Evolutionary conservation across 2,329 filamentous ascomycete genomes (phyloP), one percentile per base, ranked within the genome.

Genomic region (Aspergillus pseudoglaucus): DNA sequence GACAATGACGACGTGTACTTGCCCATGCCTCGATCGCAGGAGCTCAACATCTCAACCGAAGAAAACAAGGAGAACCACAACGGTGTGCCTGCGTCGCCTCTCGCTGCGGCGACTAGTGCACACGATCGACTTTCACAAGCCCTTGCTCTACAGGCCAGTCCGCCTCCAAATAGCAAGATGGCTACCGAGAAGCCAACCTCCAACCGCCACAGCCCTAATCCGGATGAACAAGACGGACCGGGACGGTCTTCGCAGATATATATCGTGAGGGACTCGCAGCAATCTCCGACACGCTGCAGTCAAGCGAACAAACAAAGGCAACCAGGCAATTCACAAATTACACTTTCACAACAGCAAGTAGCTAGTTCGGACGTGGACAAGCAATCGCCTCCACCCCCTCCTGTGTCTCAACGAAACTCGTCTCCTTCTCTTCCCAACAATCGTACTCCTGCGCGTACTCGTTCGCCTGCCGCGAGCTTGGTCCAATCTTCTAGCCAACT

Each of bases 1-100:
- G 63, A 70, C 33, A n/a, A 46, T 8, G 53, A 50, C 14, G 37
- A 39, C 9, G 5, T 18, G 6, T 39, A 20, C 18, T 53, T 59
- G 22, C 58, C 60, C 37, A 53, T 62, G 0, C 56, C 54, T 9
- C 58, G 56, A 40, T 63, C 62, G 38, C 65, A 65, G 42, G 57
- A 62, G 4, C 44, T 50, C 18, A 54, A 61, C 39, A 55, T 59
- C 12, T 59, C 66, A 9, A 60, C 58, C 8, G 72, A 74, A 35
- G 73, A 75, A 48, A 67, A 75, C 50, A 75, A 76, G 53, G 73
- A 75, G 53, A 75, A 75, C 44, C 64, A 66, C 46, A 57, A 66
- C 23, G 61, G 58, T 38, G 55, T 54, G 17, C 54, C 58, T 20
- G 47, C 58, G 33, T 56, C 62, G 23, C 51, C 59, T 20, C 57